Conservation (phyloP, 148 eudicot genomes). For the Rhododendron vialii region DNA sequence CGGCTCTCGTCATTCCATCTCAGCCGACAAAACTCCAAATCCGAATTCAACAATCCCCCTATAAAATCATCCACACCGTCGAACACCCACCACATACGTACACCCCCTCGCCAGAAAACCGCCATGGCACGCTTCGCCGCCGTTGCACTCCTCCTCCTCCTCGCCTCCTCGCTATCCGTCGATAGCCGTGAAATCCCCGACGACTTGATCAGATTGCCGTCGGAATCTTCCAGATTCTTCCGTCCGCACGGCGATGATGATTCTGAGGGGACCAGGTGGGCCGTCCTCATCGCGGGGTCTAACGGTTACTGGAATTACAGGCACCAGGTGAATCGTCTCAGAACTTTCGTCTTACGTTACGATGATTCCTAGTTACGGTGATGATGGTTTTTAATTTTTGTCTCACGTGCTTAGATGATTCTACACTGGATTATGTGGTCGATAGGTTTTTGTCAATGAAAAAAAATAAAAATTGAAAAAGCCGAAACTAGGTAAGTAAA, state of each 20-base stretch:
- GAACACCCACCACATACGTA: too few relatives aligned
- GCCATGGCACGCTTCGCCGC: conserved; percentile 15
- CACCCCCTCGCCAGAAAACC: conserved; percentile 2
- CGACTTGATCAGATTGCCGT: conserved; percentile 36
- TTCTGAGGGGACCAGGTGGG: conserved; percentile 83
- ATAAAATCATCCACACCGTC: too few relatives aligned
- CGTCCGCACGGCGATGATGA: conserved; percentile 1
- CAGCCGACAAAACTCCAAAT: too few relatives aligned
- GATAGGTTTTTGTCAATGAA: neutral
- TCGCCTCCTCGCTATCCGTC: conserved; percentile 19
- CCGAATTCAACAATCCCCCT: too few relatives aligned
- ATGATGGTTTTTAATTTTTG: neutral
- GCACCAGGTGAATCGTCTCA: conserved; percentile 60
- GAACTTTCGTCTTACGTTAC: too few relatives aligned
- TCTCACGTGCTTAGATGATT: neutral
- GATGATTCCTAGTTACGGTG: too few relatives aligned
- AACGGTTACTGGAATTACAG: conserved; percentile 91
- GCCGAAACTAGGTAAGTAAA: too few relatives aligned
- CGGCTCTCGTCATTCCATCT: too few relatives aligned
- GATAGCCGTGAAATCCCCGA: conserved; percentile 23
- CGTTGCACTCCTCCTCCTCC: neutral
- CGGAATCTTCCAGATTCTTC: conserved; percentile 14
- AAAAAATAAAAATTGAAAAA: too few relatives aligned
- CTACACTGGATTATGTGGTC: neutral
- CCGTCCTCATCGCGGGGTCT: conserved; percentile 85